Evolutionary conservation across 2,329 filamentous ascomycete genomes (phyloP), one percentile per base, ranked within the genome.

Genomic region (Lachnellula subtilissima): DNA sequence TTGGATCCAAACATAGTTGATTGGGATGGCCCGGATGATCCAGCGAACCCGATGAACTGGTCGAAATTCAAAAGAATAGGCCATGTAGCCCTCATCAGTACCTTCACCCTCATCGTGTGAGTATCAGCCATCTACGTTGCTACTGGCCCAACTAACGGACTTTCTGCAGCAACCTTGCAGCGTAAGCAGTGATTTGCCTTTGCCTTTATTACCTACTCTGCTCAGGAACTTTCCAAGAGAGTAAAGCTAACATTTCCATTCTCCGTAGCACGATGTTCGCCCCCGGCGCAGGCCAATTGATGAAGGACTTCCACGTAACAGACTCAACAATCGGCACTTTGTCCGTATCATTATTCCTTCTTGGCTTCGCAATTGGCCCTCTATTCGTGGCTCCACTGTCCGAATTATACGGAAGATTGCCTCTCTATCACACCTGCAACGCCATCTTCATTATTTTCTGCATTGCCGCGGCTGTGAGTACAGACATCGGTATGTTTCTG

Each of bases 321-420:
- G 32, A 32, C 42, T 32, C 47, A 36, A 32, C 32, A 36, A 48
- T 48, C 28, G 47, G 28, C 17, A 17, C 47, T 25, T 48, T 48
- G 17, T 17, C 47, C 15, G 28, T 48, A 5, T 17, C 23, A 17
- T 32, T 57, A 8, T 58, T 52, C n/a, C 46, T 59, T 32, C 46
- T 57, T 19, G 52, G 55, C 12, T 57, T 59, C 7, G 52, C 43
- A 2, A 22, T 57, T 15, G 54, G 61, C 2, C 75, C 77, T 0
- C 65, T 56, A 19, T 55, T 25, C 2, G 9, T 39, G 1, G 43
- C 58, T 22, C 83, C 85, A 0, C 55, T 86, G 5, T 82, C 77
- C 7, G 84, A 87, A 65, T 67, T 83, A 4, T 83, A 80, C 61
- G 82, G 82, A 25, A 77, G 82, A 2, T 68, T 74, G 3, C 63